Evolutionary conservation across 305 asterid genomes (phyloP), one percentile per base, ranked within the genome.

Genomic region (Fraxinus floribunda): DNA sequence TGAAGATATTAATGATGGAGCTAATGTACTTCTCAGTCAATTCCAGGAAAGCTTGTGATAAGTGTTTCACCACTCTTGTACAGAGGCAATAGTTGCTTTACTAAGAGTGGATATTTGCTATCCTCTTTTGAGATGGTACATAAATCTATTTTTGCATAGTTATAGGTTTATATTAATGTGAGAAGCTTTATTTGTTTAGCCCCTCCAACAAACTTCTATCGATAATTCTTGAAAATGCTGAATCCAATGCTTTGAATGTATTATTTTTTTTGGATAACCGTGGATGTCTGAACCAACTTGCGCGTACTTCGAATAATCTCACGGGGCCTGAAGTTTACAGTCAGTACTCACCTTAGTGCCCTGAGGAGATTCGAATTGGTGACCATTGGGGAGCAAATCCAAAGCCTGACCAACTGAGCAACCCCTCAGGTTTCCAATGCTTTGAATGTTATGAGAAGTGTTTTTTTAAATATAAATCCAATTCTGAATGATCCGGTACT

Each of bases 41-140:
- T 88, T 91, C 52, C 91, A 91, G 70, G 94, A 86, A 55, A 88
- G 90, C 91, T 87, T 89, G 88, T 91, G 88, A 91, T 80, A 29
- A 68, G 78, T 81, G 72, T 39, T 39, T 79, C 55, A 44, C 39
- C 72, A 73, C 78, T n/a, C 75, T 75, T 49, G 77, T 62, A 62
- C 32, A 62, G 71, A 20, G 71, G 32, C 71, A 22, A 22, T 62
- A 62, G 5, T 62, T 22, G 32, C 71, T 22, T 62, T 62, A 62
- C 34, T 8, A 22, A 62, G 34, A 62, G 32, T 22, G 71, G 15
- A 7, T 62, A 22, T 22, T 62, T 62, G 32, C 15, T 8, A 22
- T 62, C 34, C 32, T 62, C 71, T 22, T 46, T 46, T 49, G 62
- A 18, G 26, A 2, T 8, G 66, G 66, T 62, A 20, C 32, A 9